Conservation (phyloP, 371 early-diverging fungal genomes). For the Fennellomyces sp. region DNA sequence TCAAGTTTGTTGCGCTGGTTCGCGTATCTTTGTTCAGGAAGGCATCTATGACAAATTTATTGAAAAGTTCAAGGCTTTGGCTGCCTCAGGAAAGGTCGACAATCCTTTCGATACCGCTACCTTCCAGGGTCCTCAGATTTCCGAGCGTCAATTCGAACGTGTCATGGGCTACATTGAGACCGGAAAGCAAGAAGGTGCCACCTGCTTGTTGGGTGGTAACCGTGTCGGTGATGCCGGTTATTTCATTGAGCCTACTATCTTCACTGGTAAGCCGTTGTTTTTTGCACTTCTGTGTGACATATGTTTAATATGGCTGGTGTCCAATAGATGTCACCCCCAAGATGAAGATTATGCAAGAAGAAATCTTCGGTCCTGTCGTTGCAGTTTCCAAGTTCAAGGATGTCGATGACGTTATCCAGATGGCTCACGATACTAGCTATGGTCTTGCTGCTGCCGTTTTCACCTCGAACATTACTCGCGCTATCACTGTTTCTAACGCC, state of each 20-base stretch:
- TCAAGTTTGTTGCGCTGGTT: conserved; percentile 84
- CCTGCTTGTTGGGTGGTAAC: conserved; percentile 47
- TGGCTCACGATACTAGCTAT: conserved; percentile 72
- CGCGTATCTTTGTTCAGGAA: conserved; percentile 85
- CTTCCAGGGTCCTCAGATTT: conserved; percentile 80
- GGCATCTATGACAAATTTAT: conserved; percentile 78
- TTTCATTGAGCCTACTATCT: conserved; percentile 56
- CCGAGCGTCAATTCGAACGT: conserved; percentile 74
- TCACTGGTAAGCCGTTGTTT: conserved; percentile 30
- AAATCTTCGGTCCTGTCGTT: conserved; percentile 87
- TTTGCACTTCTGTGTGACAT: background rate
- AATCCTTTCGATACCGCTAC: conserved; percentile 56
- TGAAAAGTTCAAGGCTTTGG: conserved; percentile 60
- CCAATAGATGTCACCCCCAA: conserved; percentile 33
- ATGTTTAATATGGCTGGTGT: background rate
- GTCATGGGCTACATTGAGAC: conserved; percentile 59
- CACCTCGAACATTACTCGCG: conserved; percentile 70
- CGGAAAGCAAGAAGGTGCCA: conserved; percentile 56
- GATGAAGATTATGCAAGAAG: conserved; percentile 72
- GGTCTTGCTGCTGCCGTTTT: conserved; percentile 90
- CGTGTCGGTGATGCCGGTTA: conserved; percentile 53
- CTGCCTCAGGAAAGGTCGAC: conserved; percentile 61
- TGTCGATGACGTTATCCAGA: conserved; percentile 71
- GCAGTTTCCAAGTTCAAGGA: conserved; percentile 70
- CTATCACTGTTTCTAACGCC: conserved; percentile 67